Evolutionary conservation across 164 flowering plant species (phyloP).

Genomic region (Tetrastigma voinierianum): DNA sequence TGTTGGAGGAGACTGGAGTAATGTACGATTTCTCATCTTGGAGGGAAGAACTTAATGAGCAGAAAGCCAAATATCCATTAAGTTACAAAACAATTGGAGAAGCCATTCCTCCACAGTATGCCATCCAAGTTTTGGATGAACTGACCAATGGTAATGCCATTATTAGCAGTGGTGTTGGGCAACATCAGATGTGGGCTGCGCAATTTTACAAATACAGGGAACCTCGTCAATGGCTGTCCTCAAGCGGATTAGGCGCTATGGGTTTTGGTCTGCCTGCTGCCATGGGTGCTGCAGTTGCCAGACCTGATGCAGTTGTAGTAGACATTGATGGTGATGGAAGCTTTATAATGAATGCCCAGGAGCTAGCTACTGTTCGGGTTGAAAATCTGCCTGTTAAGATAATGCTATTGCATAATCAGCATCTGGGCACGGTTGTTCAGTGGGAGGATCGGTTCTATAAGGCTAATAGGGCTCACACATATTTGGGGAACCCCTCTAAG

Average conservation of each 20-base stretch:
- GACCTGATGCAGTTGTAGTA: conserved; percentile 46
- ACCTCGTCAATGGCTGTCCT: conserved; percentile 63
- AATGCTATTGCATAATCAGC: conserved; percentile 58
- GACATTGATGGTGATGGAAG: conserved; percentile 72
- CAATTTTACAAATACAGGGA: conserved; percentile 53
- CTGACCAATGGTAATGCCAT: conserved; percentile 51
- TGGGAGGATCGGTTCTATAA: conserved; percentile 74
- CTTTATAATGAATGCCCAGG: conserved; percentile 65
- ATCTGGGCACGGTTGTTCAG: conserved; percentile 67
- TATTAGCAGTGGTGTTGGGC: conserved; percentile 63
- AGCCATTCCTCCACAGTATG: conserved; percentile 67
- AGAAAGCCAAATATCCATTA: conserved; percentile 50
- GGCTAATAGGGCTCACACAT: conserved; percentile 71
- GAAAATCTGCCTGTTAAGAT: conserved; percentile 61
- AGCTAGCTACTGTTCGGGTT: conserved; percentile 50
- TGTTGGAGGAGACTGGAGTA: conserved; percentile 42
- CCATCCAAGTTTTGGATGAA: conserved; percentile 52
- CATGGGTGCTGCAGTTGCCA: conserved; percentile 62
- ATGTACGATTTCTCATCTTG: conserved; percentile 57
- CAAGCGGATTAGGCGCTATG: conserved; percentile 67
- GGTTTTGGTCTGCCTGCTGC: conserved; percentile 78
- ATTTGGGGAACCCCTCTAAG: conserved; percentile 56
- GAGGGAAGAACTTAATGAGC: conserved; percentile 55
- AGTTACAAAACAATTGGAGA: conserved; percentile 57
- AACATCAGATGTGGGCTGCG: conserved; percentile 79